A percentile compares a stretch with the other conserved stretches of the same genome.
These are phyloP conservation scores for Calonectria ilicicola DNA, from an alignment of 2,329 filamentous ascomycete species.

Conservation along the genomic window DNA sequence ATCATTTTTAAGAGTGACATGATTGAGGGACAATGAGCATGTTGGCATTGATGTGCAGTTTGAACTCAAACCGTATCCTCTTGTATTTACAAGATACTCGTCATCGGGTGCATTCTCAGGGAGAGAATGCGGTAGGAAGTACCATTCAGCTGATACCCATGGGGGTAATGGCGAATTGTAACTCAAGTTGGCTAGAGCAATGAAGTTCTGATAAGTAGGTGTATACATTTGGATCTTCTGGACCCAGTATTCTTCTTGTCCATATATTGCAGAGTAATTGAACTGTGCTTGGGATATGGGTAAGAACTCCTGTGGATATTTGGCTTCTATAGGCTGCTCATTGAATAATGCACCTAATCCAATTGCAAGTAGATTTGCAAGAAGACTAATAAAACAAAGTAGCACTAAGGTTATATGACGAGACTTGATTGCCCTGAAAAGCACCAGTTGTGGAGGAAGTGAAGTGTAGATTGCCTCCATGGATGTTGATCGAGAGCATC, in stretches of 20 bases:
- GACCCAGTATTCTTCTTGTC: not conserved
- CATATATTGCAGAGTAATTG: not conserved
- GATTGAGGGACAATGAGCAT: not conserved
- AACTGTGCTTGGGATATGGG: not conserved
- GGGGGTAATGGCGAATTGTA: not conserved
- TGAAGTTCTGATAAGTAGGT: not conserved
- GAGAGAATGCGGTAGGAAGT: not conserved
- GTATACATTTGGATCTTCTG: no score
- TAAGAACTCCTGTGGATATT: not conserved
- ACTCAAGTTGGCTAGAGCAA: not conserved
- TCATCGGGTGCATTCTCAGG: not conserved
- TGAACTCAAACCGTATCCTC: not conserved
- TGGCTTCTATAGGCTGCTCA: not conserved
- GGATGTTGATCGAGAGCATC: not conserved
- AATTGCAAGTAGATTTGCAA: constrained; percentile 1
- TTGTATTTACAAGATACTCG: not conserved
- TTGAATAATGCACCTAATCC: constrained; percentile 14
- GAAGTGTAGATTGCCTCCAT: constrained; percentile 6
- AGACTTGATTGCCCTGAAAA: constrained; percentile 1
- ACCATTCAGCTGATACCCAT: constrained; percentile 5
- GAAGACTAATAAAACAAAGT: not conserved
- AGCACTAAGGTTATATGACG: not conserved
- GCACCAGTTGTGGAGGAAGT: constrained; percentile 8
- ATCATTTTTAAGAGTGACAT: not conserved
- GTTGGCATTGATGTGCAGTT: not conserved